phyloP scores from a whole-genome alignment of 2,329 filamentous ascomycete species.

The Lithohypha guttulata region DNA sequence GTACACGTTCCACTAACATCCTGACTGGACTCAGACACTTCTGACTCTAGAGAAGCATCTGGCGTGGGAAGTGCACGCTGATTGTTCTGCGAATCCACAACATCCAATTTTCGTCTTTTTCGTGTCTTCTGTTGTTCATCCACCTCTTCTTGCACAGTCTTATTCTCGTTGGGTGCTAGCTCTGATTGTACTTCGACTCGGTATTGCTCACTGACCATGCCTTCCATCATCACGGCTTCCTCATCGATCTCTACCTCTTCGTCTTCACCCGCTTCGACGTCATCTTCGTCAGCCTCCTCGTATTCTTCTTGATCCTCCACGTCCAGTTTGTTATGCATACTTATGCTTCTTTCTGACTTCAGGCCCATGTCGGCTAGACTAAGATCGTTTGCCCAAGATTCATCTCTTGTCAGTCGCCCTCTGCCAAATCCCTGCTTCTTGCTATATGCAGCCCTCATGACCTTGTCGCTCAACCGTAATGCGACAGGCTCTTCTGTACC shows the following conservation, averaged over 20 bases:
- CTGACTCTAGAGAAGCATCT: constrained; percentile 5
- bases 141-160: neutral
- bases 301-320: constrained; percentile 10
- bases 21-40: constrained; percentile 1
- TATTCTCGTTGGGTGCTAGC: neutral
- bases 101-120: constrained; percentile 3
- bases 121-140: neutral
- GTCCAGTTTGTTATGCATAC: constrained; percentile 3
- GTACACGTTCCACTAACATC: too few species aligned
- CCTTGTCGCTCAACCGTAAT: constrained; percentile 37
- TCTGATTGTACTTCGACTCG: neutral
- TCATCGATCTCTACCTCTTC: neutral
- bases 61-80: constrained; percentile 1
- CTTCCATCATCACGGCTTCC: neutral
- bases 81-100: neutral
- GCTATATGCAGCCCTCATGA: constrained; percentile 22
- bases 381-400: constrained; percentile 22
- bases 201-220: neutral
- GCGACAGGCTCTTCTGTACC: constrained; percentile 34
- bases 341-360: constrained; percentile 8
- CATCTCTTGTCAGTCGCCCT: constrained; percentile 11
- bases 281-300: constrained; percentile 5
- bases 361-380: constrained; percentile 22
- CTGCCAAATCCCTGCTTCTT: constrained; percentile 14
- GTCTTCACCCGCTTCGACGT: constrained; percentile 5